These are phyloP conservation scores for Arthrobotrys iridis DNA, from an alignment of 2,329 filamentous ascomycete species.

Conservation along the genomic window DNA sequence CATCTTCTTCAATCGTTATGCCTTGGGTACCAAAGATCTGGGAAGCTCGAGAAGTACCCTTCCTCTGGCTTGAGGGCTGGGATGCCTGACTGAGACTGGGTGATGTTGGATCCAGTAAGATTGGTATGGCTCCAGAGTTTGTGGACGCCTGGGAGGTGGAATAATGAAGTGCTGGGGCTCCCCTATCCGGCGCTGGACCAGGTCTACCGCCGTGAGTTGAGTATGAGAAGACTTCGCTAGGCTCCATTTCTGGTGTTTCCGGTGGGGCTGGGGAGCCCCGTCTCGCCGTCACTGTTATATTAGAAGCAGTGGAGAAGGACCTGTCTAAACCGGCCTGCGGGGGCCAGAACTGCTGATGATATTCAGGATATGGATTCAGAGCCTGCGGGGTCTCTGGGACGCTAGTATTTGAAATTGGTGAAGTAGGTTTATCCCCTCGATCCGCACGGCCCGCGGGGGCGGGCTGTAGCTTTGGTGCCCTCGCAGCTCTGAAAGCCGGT, in stretches of 20 bases:
- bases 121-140: conserved; percentile 57
- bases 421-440: conserved; percentile 53
- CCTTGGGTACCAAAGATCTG: conserved; percentile 52
- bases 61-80: conserved; percentile 24
- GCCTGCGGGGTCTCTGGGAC: conserved; percentile 45
- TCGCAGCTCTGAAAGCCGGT: conserved; percentile 56
- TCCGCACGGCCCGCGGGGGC: conserved; percentile 47
- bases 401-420: conserved; percentile 53
- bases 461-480: conserved; percentile 54
- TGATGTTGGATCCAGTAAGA: conserved; percentile 48
- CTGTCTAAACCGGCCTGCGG: conserved; percentile 68
- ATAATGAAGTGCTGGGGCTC: conserved; percentile 77
- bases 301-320: conserved; percentile 84
- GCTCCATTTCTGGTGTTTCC: conserved; percentile 85
- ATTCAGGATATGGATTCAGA: conserved; percentile 64
- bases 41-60: conserved; percentile 44
- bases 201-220: conserved; percentile 83
- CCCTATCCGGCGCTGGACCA: conserved; percentile 73
- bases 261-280: conserved; percentile 93
- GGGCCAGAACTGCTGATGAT: conserved; percentile 72
- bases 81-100: conserved; percentile 40
- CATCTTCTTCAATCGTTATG: conserved; percentile 34
- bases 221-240: conserved; percentile 74
- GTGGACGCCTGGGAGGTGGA: conserved; percentile 61
- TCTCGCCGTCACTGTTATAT: conserved; percentile 88